Evolutionary conservation across 805 yeast species (phyloP).

Genomic region (Sugiyamaella smithiae): DNA sequence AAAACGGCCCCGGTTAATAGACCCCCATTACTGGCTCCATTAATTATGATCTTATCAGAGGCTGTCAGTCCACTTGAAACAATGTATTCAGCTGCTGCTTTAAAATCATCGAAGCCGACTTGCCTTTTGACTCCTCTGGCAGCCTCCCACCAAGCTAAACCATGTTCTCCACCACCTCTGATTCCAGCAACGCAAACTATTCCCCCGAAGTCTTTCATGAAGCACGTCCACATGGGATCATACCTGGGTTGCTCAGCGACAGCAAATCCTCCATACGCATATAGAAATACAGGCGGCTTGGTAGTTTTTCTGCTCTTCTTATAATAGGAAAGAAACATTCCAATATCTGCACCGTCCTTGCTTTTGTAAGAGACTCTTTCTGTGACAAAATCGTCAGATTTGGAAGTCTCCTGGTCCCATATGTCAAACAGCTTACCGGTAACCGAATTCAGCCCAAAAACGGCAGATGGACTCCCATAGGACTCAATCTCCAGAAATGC

Average conservation of each 20-base stretch:
- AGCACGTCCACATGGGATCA: conserved; percentile 8
- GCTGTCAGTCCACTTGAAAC: conserved; percentile 9
- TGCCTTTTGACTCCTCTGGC: conserved; percentile 12
- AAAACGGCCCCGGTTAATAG: conserved; percentile 12
- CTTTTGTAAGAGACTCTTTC: not conserved
- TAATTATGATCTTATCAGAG: not conserved
- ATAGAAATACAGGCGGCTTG: conserved; percentile 3
- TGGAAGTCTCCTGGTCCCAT: not conserved
- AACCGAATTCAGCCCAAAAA: not conserved
- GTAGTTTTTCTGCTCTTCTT: not conserved
- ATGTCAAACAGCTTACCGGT: not conserved
- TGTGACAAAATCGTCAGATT: not conserved
- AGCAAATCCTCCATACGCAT: conserved; percentile 7
- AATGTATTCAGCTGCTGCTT: conserved; percentile 9
- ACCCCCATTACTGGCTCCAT: conserved; percentile 14
- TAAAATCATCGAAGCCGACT: conserved; percentile 13
- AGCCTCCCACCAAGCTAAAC: conserved; percentile 12
- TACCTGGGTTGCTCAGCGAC: not conserved
- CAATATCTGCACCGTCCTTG: conserved; percentile 1
- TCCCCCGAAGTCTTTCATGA: conserved; percentile 11
- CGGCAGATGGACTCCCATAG: not conserved
- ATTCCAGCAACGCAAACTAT: conserved; percentile 10
- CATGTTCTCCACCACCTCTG: conserved; percentile 14
- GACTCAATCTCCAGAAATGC: not conserved
- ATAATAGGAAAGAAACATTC: conserved; percentile 7